Evolutionary conservation across 148 eudicot genomes (phyloP), one percentile per base, ranked within the genome.

Genomic region (Chenopodium formosanum): DNA sequence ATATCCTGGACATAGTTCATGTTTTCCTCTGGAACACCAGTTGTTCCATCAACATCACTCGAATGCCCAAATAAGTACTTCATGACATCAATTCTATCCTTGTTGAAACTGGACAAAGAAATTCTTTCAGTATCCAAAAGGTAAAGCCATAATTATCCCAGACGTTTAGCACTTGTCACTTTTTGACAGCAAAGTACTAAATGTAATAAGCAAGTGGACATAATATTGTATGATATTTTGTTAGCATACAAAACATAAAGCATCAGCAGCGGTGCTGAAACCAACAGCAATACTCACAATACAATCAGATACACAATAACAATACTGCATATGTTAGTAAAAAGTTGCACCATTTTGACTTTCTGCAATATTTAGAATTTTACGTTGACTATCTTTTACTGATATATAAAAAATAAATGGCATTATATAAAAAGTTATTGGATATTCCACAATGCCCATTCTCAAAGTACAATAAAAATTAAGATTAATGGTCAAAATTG

Each of bases 41-140:
- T 86, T 74, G n/a, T 65, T 77, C 83, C 85, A 86, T 70, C 88
- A 17, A 40, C 48, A 75, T 79, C 92, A 82, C 70, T 78, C 63
- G 82, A 84, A 77, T 92, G 76, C 77, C 98, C 97, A 82, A 94
- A 94, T 13, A 94, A 79, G 84, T 84, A 90, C 86, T 91, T 97
- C 76, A 92, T 76, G 20, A 89, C 90, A 82, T 82, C 89, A 80
- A 92, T 86, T 82, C 87, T 91, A 64, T 90, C 95, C 79, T 80
- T 69, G 66, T 86, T 86, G 60, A 92, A 78, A 68, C 94, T 96
- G 88, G 77, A 81, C 66, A 82, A 44, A 78, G 75, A 67, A 81
- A 66, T 73, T 32, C 32, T 12, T 63, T 67, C 65, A 85, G 79
- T 40, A 27, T 77, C 47, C 32, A 46, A 3, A 85, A 46, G 75